These are phyloP conservation scores for Lichenothelia convexa DNA, from an alignment of 495 filamentous ascomycete species.

Conservation along the genomic window DNA sequence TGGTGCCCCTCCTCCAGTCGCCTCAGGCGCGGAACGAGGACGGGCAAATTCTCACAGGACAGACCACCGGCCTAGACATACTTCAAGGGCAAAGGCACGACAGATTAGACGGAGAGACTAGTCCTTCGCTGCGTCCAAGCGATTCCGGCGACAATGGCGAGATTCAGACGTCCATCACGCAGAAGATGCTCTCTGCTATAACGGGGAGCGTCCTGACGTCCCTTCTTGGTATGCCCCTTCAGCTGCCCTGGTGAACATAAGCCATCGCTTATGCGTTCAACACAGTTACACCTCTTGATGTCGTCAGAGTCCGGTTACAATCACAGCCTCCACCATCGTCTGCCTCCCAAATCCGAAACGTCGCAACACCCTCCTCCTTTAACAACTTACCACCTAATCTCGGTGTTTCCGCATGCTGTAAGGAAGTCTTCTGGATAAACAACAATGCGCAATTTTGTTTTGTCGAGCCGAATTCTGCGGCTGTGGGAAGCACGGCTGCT, in stretches of 20 bases:
- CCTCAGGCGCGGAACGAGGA: no score
- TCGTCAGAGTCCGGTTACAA: conserved; percentile 87
- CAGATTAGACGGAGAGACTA: conserved; percentile 11
- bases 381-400: conserved; percentile 53
- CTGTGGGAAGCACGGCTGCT: conserved; percentile 14
- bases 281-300: conserved; percentile 85
- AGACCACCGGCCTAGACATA: conserved; percentile 10
- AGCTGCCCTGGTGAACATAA: not conserved
- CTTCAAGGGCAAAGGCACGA: conserved; percentile 21
- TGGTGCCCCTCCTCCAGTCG: no score
- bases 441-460: conserved; percentile 73
- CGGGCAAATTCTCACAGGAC: no score
- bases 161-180: conserved; percentile 50
- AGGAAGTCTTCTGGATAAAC: conserved; percentile 92
- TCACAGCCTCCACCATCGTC: conserved; percentile 44
- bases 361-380: conserved; percentile 30
- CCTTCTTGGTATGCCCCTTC: conserved; percentile 48
- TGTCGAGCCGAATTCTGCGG: conserved; percentile 21
- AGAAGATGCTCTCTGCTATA: conserved; percentile 90
- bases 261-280: not conserved
- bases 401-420: conserved; percentile 86
- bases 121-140: not conserved
- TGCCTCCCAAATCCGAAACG: conserved; percentile 15
- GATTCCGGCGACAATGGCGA: no score
- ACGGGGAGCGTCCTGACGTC: conserved; percentile 79